These are phyloP conservation scores for Melaleuca alternifolia DNA, from an alignment of 345 rosid genomes.

Conservation along the genomic window DNA sequence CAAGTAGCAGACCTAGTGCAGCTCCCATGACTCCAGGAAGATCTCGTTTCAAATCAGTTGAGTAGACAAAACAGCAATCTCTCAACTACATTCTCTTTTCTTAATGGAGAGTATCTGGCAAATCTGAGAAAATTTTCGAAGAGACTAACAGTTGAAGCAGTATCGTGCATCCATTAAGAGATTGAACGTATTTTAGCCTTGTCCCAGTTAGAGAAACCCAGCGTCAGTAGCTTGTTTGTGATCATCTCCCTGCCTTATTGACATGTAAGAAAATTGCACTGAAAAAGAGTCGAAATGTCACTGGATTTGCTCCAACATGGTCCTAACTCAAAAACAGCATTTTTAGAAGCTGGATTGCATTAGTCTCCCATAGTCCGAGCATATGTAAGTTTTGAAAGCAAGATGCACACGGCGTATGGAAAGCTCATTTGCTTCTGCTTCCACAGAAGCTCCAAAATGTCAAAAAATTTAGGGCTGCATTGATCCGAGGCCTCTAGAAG, in stretches of 20 bases:
- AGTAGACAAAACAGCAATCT: slow-evolving; percentile 4
- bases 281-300: neutral
- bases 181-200: neutral
- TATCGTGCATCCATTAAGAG: neutral
- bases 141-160: neutral
- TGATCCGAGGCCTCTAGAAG: neutral
- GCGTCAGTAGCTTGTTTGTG: neutral
- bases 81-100: neutral
- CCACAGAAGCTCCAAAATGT: neutral
- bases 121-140: neutral
- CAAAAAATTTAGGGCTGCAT: neutral
- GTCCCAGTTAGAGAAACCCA: neutral
- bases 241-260: neutral
- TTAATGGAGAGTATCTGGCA: neutral
- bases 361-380: accelerated
- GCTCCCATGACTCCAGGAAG: slow-evolving; percentile 13
- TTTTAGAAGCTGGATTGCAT: neutral
- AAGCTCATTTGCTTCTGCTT: neutral
- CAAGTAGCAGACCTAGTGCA: neutral
- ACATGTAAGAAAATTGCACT: neutral
- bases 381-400: neutral
- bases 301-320: neutral
- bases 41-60: slow-evolving; percentile 7
- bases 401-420: neutral
- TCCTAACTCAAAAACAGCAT: neutral